phyloP scores from a whole-genome alignment of 345 rosid species.

The Gossypium australe region DNA sequence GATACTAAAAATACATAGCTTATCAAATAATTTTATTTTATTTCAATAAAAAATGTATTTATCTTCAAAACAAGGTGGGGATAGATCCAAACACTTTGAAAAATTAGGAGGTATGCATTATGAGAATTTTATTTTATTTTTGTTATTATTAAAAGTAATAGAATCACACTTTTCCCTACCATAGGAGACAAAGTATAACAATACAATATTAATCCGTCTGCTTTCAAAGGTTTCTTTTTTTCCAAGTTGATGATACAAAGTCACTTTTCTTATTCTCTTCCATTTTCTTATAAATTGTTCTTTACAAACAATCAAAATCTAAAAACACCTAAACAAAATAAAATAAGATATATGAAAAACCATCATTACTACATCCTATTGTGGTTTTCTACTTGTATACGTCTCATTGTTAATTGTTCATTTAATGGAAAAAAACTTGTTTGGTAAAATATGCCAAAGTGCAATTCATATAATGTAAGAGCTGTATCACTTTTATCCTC shows the following conservation, averaged over 20 bases:
- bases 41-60: no score
- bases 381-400: neutral
- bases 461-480: neutral
- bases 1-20: no score
- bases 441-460: neutral
- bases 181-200: neutral
- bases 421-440: neutral
- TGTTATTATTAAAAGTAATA: slow-evolving; percentile 18
- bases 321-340: neutral
- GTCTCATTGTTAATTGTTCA: neutral
- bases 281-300: neutral
- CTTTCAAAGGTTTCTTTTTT: neutral
- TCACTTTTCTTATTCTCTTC: neutral
- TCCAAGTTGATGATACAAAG: neutral
- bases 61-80: slow-evolving; percentile 16
- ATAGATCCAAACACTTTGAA: slow-evolving; percentile 26
- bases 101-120: slow-evolving; percentile 21
- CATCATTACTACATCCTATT: neutral
- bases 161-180: neutral
- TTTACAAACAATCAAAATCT: neutral
- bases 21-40: no score
- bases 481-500: slow-evolving; percentile 9
- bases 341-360: neutral
- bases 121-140: neutral
- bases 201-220: neutral